Base-by-base conservation (phyloP, 306 rosid genomes). In the Sicyos baderoa region DNA sequence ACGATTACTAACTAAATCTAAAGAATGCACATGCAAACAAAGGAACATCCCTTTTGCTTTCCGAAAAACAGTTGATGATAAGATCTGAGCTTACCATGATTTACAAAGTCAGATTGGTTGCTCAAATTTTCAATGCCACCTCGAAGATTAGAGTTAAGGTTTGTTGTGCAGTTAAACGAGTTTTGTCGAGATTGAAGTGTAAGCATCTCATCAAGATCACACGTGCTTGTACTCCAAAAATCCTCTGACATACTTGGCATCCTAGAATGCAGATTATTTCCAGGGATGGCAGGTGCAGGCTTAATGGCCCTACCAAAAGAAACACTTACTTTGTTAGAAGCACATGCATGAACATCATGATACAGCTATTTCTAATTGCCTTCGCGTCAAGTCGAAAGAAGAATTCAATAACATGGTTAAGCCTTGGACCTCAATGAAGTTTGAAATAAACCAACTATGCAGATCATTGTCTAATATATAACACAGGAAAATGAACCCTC, bases 171-270 rank as follows among this genome's bases (percentile, higher is more conserved):
- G 56, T 48, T 67, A 67, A 51, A 67, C 7, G 56, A 67, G 42
- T 15, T 67, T 5, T 67, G 72, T 67, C 56, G 72, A 67, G 72
- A 48, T 48, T 67, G 72, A 67, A 48, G 22, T 0, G 44, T 67
- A 48, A 47, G 5, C 56, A 47, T 3, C 23, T 67, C 72, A 15
- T 67, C 57, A 0, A 15, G 72, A 48, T 67, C 72, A 23, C 72
- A 67, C 10, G 72, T 67, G 72, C 72, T 67, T 48, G 72, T 67
- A 25, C 72, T 67, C 72, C 72, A 67, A 67, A 67, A 48, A 15
- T 48, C 72, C 0, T 67, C 72, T 23, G 72, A 67, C 72, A 67
- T 67, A 37, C 42, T 23, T 23, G 44, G 72, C 57, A 67, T 47
- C 44, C 54, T 23, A 47, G 56, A 22, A 48, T 45, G 19, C 19